Conservation (phyloP, 2,329 filamentous ascomycete species). For the Seiridium cupressi region DNA sequence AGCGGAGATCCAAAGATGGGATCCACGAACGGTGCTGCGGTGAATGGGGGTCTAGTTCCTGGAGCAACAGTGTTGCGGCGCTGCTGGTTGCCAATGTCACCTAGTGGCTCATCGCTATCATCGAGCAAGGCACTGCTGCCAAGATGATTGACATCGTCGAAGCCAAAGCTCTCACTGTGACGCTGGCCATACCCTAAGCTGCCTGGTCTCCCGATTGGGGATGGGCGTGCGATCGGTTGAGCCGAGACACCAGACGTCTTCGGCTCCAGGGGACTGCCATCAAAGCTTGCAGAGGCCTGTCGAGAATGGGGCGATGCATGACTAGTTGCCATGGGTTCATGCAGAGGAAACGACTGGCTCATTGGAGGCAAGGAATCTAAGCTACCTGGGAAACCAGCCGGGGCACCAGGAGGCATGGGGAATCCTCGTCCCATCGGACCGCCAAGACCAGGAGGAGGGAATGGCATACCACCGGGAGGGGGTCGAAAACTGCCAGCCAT, state of each 20-base stretch:
- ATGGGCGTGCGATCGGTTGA: conserved; percentile 77
- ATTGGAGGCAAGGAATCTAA: conserved; percentile 38
- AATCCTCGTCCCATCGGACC: conserved; percentile 42
- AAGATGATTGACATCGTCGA: conserved; percentile 76
- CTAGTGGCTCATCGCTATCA: conserved; percentile 62
- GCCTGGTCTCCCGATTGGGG: conserved; percentile 83
- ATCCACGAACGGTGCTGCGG: conserved; percentile 39
- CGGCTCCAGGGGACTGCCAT: conserved; percentile 40
- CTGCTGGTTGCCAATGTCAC: conserved; percentile 31
- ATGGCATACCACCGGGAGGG: conserved; percentile 43
- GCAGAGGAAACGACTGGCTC: conserved; percentile 35
- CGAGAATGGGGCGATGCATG: conserved; percentile 63
- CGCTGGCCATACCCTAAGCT: conserved; percentile 62
- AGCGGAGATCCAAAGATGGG: conserved; percentile 32
- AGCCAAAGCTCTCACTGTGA: conserved; percentile 40
- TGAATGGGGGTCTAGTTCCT: conserved; percentile 43
- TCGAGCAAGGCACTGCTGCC: conserved; percentile 87
- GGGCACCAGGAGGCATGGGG: conserved; percentile 38
- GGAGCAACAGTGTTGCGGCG: conserved; percentile 52
- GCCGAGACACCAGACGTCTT: conserved; percentile 42
- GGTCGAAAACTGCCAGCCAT: conserved; percentile 40
- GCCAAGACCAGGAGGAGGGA: conserved; percentile 50
- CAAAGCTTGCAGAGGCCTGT: conserved; percentile 71
- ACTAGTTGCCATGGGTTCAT: conserved; percentile 28
- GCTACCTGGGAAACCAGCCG: conserved; percentile 53